Base-by-base conservation (phyloP, 2,329 filamentous ascomycete genomes). In the Volutella citrinella region DNA sequence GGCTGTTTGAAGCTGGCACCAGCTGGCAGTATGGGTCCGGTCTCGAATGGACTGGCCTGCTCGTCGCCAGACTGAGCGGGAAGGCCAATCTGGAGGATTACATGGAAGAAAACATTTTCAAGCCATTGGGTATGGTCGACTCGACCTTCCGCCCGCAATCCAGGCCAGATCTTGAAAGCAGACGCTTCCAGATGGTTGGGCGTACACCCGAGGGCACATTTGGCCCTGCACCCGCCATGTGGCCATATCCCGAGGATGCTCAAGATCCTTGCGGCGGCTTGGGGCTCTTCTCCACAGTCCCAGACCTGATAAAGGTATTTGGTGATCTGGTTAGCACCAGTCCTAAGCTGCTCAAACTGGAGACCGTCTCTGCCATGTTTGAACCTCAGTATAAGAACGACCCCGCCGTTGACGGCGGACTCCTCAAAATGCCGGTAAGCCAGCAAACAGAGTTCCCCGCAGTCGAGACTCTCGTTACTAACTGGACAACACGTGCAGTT, bases 11-110 rank as follows among this genome's bases (percentile, higher is more conserved):
- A 26, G 18, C 34, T 11, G 34, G 34, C 11, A 13, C 27, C 13
- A 31, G 34, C 14, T 36, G 34, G 34, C 18, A 30, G 4, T 36
- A 36, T 12, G 28, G 34, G 10, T 26, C 27, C 8, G 19, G 34
- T 10, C 7, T 36, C 5, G 34, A 36, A 19, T 36, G 34, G 34
- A 25, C 22, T 10, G 34, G 34, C 11, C 8, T 36, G 10, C 12
- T 36, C 2, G 23, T 36, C 13, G 19, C 27, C 1, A 31, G 34
- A 17, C 18, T 36, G 7, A 36, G 27, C 20, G 23, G 28, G 4
- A 10, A n/a, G 5, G 23, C 14, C 7, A 27, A 16, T 7, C 11
- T 36, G 10, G 28, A 23, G 7, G 12, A 36, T 10, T 36, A 36
- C 10, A 30, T 36, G 27, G 23, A 36, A 10, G 19, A 30, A 9